Conservation (phyloP, 1,284 basidiomycete species). For the Rhodotorula sp. region DNA sequence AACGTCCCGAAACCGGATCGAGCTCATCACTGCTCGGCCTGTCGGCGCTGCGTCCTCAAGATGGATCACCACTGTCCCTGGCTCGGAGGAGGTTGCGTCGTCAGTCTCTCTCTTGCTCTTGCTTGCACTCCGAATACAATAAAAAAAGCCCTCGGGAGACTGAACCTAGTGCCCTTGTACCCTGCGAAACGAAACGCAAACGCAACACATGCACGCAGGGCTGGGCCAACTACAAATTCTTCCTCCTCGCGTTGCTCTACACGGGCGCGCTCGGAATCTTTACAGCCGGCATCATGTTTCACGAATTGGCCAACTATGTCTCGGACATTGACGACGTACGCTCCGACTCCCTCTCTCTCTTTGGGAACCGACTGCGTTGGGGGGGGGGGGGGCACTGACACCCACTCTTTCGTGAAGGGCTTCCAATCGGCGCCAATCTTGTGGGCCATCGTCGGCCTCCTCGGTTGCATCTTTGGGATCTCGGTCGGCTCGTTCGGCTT, state of each 20-base stretch:
- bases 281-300: slow-evolving; percentile 38
- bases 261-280: slow-evolving; percentile 46
- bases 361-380: too few species aligned
- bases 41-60: slow-evolving; percentile 44
- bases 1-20: slow-evolving; percentile 45
- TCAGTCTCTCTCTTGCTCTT: slow-evolving; percentile 21
- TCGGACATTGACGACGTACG: slow-evolving; percentile 17
- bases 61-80: slow-evolving; percentile 49
- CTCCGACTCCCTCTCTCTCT: slow-evolving; percentile 6
- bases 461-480: slow-evolving; percentile 45
- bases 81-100: slow-evolving; percentile 49
- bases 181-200: too few species aligned
- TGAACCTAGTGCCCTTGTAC: too few species aligned
- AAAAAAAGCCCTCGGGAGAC: too few species aligned
- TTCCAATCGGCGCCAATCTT: slow-evolving; percentile 47
- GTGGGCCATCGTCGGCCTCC: slow-evolving; percentile 48
- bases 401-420: slow-evolving; percentile 23
- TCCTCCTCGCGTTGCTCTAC: slow-evolving; percentile 49
- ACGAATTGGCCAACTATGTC: slow-evolving; percentile 41
- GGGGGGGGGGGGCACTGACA: too few species aligned
- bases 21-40: slow-evolving; percentile 47
- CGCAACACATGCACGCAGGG: slow-evolving; percentile 4
- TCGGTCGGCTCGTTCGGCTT: slow-evolving; percentile 30
- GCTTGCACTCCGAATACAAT: too few species aligned
- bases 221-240: slow-evolving; percentile 49